Evolutionary conservation across 1,139 yeast genomes (phyloP), one percentile per base, ranked within the genome.

Genomic region (Geotrichum candidum): DNA sequence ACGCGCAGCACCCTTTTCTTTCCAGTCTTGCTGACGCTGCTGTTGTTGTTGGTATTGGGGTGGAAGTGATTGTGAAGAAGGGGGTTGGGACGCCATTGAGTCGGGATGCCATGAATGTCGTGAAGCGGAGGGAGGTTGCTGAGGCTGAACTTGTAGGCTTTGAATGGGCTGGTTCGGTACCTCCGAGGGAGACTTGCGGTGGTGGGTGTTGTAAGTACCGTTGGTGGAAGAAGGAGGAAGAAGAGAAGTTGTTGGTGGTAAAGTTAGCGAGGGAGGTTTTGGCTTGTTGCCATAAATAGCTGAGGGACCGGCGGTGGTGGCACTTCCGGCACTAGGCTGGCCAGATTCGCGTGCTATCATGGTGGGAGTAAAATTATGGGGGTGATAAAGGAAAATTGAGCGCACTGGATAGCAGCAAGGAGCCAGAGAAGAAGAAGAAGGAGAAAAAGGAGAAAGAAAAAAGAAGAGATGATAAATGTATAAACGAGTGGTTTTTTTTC

Each of bases 1-100:
- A 51, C 79, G 76, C 0, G 87, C 87, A 3, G 87, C 86, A 15
- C 87, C 86, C 60, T 75, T 69, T 35, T 75, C 77, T 41, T 71
- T 68, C 76, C 77, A 73, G 38, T 73, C 73, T 31, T 70, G 70
- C 18, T 31, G 48, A 4, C 23, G 56, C 41, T 33, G 56, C 23
- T 46, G 57, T 23, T 45, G 41, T 29, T 29, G 57, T 27, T 23
- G 33, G 6, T 55, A 23, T 48, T 25, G 69, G 61, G 3, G 68
- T 53, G 18, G 62, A 18, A 10, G 64, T 51, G 55, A 56, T 35
- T 38, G 33, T 51, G 53, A 51, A 35, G 57, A 23, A n/a, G 33
- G 31, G 22, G 18, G 48, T 18, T 33, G 41, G 27, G 31, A 41
- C 18, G 46, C 46, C 46, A 56, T 38, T 23, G 59, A 56, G 48